Evolutionary conservation across 345 rosid genomes (phyloP), one percentile per base, ranked within the genome.

Genomic region (Eucalyptus sp.): DNA sequence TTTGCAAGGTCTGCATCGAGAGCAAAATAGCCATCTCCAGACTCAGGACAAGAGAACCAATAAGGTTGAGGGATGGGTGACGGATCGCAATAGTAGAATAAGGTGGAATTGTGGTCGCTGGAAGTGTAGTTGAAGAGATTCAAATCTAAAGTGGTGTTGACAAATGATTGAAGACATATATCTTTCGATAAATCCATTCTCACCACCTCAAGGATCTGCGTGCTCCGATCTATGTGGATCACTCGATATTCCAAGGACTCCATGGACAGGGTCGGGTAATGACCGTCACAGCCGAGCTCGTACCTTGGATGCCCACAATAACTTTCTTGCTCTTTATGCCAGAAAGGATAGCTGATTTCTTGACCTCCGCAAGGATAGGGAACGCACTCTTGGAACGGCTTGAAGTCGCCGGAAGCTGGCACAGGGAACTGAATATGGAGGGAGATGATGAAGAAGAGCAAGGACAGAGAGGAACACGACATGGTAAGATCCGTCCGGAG

Each of bases 261-360:
- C 79, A 68, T 68, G 79, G 24, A 68, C 2, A 31, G 79, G 43
- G 12, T 31, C 2, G 0, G 43, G 4, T 8, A 0, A 68, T 31
- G 0, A 16, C 10, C 2, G 0, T 68, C 43, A 1, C 79, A 68
- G 43, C 0, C 0, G 2, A 68, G 43, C 79, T 68, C 24, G 11
- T 68, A 66, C 3, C 5, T 12, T 31, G 24, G 79, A 31, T 16
- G 17, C 22, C 79, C 79, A 31, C 79, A 68, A 7, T 31, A 0
- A 4, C 1, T 31, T 0, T 7, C 2, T 31, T 0, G 79, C 22
- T 1, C 0, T 1, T 3, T 2, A 15, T n/a, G 2, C 37, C 20
- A 2, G 20, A 64, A 64, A n/a, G 37, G 76, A 64, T 64, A 64
- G 10, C 76, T 14, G 37, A 64, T n/a, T n/a, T 64, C 3, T 64